phyloP scores from a whole-genome alignment of 495 filamentous ascomycete species.

The Penicillium daleae region DNA sequence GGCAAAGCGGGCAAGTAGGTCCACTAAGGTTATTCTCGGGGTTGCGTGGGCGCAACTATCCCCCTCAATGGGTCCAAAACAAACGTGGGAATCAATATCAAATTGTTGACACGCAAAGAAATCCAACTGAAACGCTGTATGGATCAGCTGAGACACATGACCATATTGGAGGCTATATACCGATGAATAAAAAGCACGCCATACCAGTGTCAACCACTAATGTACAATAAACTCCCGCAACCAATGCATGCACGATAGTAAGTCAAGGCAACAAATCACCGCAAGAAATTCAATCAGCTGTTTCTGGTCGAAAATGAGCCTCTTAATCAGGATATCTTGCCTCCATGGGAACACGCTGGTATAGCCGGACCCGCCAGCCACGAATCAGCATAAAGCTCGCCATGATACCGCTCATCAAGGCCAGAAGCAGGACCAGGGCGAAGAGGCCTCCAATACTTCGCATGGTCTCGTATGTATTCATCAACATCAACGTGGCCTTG shows the following conservation, averaged over 20 bases:
- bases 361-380: slow-evolving; percentile 35
- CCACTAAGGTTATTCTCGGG: background rate
- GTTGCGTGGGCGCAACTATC: background rate
- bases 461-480: slow-evolving; percentile 23
- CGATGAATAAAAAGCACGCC: slow-evolving; percentile 16
- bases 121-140: background rate
- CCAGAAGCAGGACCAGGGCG: slow-evolving; percentile 29
- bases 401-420: slow-evolving; percentile 26
- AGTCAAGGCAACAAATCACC: background rate
- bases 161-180: slow-evolving; percentile 12
- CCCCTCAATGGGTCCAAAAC: background rate
- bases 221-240: slow-evolving; percentile 15
- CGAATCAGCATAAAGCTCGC: slow-evolving; percentile 29
- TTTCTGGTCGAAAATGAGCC: slow-evolving; percentile 17
- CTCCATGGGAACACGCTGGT: slow-evolving; percentile 25
- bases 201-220: slow-evolving; percentile 12
- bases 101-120: background rate
- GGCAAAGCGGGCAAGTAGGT: background rate
- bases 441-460: slow-evolving; percentile 30
- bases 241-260: slow-evolving; percentile 16
- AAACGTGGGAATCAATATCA: background rate
- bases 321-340: slow-evolving; percentile 22
- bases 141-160: slow-evolving; percentile 4
- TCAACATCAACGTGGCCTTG: slow-evolving; percentile 27
- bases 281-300: slow-evolving; percentile 16